Base-by-base conservation (phyloP, 1,139 yeast genomes). In the Yamadazyma spencermartinsiae region DNA sequence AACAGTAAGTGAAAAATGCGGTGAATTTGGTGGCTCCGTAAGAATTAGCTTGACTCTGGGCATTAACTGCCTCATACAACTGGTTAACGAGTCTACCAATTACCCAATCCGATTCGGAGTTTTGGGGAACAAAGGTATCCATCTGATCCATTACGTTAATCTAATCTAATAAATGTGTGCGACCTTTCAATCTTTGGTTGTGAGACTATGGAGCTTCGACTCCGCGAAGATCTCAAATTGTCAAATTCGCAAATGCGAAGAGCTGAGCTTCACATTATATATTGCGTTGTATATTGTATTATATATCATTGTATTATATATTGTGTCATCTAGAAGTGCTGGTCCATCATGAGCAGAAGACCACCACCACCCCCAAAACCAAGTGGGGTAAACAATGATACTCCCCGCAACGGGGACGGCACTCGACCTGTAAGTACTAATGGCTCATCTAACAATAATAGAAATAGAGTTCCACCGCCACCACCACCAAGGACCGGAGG, bases 1-100 rank as follows among this genome's bases (percentile, higher is more conserved):
- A 62, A 39, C 66, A 58, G 45, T 67, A 68, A 18, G 61, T 55
- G 26, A 54, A 44, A 18, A 45, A 64, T 34, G 32, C 60, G 48
- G 24, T 50, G 49, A 38, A 51, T 39, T 35, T 60, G 35, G 36
- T 41, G 36, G 56, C 52, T 45, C 32, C 46, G 43, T 11, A 35
- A 27, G 15, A 40, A 34, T 35, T 37, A 10, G 43, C 26, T 43
- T 50, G 50, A 33, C 55, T 50, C 37, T 63, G 67, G 24, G 55
- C 55, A 47, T 49, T 43, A 4, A 60, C 43, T 3, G 61, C 63
- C 4, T 55, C 60, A 5, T 50, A 35, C n/a, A 57, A 13, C 12
- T 36, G 32, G 18, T 19, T 24, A 21, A 36, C 25, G n/a, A 38
- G 18, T 16, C 27, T 14, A 9, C 12, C 28, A 3, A 34, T n/a